These are phyloP conservation scores for Botrytis aclada DNA, from an alignment of 2,329 filamentous ascomycete species.

Conservation along the genomic window DNA sequence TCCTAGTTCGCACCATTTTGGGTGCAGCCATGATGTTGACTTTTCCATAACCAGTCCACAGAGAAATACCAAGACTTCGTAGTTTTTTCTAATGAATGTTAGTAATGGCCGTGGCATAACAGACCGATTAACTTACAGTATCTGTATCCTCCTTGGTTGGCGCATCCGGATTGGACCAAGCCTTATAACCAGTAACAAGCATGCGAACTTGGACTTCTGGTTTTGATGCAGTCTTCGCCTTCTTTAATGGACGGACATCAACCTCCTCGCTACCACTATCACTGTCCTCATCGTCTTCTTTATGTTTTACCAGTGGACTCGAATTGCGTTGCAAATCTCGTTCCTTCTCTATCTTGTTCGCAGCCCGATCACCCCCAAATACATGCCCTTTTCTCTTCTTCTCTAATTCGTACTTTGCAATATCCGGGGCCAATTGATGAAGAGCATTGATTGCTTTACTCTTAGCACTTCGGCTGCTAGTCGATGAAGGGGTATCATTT, in stretches of 20 bases:
- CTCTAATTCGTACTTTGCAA: constrained; percentile 89
- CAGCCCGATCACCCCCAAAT: constrained; percentile 63
- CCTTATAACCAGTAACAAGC: constrained; percentile 77
- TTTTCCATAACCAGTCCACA: constrained; percentile 70
- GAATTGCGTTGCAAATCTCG: constrained; percentile 38
- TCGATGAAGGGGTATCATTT: constrained; percentile 76
- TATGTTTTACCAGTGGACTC: constrained; percentile 38
- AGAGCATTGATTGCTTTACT: constrained; percentile 74
- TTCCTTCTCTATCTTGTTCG: constrained; percentile 55
- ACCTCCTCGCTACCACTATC: constrained; percentile 45
- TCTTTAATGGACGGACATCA: constrained; percentile 48
- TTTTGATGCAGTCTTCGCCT: constrained; percentile 57
- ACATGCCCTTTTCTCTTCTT: constrained; percentile 66
- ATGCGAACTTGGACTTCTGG: constrained; percentile 71
- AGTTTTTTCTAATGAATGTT: constrained; percentile 65
- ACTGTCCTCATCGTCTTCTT: constrained; percentile 41
- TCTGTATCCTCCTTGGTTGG: constrained; percentile 72
- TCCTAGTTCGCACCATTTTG: constrained; percentile 81
- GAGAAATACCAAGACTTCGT: constrained; percentile 75
- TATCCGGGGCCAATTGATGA: constrained; percentile 76
- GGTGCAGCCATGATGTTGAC: constrained; percentile 89
- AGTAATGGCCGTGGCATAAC: constrained; percentile 14
- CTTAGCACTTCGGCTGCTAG: constrained; percentile 82
- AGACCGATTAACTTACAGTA: constrained; percentile 55
- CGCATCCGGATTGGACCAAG: constrained; percentile 68